phyloP scores from a whole-genome alignment of 306 rosid species.

The Quercus glauca region DNA sequence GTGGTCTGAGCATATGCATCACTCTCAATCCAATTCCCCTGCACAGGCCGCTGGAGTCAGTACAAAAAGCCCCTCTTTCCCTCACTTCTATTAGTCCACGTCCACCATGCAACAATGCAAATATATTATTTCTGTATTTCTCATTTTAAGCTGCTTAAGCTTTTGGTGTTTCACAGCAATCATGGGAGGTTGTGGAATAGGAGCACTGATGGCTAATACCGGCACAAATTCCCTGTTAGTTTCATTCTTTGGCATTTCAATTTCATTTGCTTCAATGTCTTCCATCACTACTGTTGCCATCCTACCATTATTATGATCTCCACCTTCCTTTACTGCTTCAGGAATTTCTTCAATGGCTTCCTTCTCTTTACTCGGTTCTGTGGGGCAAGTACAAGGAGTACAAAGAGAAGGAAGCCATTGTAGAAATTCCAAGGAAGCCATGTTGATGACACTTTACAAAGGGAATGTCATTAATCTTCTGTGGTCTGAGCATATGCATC shows the following conservation, averaged over 20 bases:
- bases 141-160: slow-evolving; percentile 10
- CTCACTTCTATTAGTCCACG: slow-evolving; percentile 1
- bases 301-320: too few relatives aligned
- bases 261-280: slow-evolving; percentile 34
- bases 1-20: too few relatives aligned
- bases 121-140: not conserved
- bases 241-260: slow-evolving; percentile 48
- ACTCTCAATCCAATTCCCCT: too few relatives aligned
- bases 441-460: too few relatives aligned
- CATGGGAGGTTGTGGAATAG: slow-evolving; percentile 20
- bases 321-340: too few relatives aligned
- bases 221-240: slow-evolving; percentile 12
- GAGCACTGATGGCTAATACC: slow-evolving; percentile 21
- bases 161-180: slow-evolving; percentile 29
- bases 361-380: too few relatives aligned
- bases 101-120: not conserved
- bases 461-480: slow-evolving; percentile 63
- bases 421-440: too few relatives aligned
- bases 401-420: too few relatives aligned
- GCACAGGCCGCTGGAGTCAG: too few relatives aligned
- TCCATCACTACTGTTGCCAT: too few relatives aligned
- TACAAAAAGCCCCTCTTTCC: not conserved
- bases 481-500: slow-evolving; percentile 45
- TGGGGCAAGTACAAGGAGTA: too few relatives aligned
- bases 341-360: too few relatives aligned